Evolutionary conservation across 257 asterid species (phyloP), one percentile per base, ranked within the genome.

Genomic region (Galeopsis tetrahit): DNA sequence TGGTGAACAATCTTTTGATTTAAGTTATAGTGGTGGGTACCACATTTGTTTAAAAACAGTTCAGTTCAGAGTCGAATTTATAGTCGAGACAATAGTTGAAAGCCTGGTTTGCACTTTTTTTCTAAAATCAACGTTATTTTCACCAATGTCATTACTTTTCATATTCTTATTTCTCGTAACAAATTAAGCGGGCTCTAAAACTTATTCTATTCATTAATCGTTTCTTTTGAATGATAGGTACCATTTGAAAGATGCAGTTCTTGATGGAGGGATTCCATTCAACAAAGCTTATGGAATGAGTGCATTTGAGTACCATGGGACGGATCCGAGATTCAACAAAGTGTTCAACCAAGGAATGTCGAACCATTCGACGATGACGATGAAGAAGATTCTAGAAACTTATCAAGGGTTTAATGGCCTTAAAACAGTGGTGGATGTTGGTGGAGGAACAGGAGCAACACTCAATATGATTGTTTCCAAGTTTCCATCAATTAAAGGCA

Each of bases 251-350:
- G 98, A 94, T 66, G 95, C 98, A 0, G 90, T 94, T 68, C 83
- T 94, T 17, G 97, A 91, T 6, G 98, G 98, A 6, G 98, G 97
- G 53, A 85, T 85, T 10, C 94, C 98, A 1, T 91, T 91, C 77
- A 84, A 89, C 84, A 91, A 83, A 52, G 97, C 98, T 0, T 85
- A 94, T 60, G 97, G 97, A 67, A 84, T 88, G 97, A 86, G 78
- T 2, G 90, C 91, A 48, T 94, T 91, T 14, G 96, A 91, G 4
- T 94, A 94, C 70, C 89, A 81, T 59, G 97, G 92, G 33, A 89
- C 82, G 5, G 96, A 94, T 40, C 83, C 87, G n/a, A 86, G 96
- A 80, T 91, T 94, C 66, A 91, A 89, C 81, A 84, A 89, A 21
- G 28, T 21, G 28, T 21, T 21, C 28, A 21, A 21, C 28, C 28